phyloP scores from a whole-genome alignment of 768 basidiomycete genomes.

The Strobilomyces dryophilus region DNA sequence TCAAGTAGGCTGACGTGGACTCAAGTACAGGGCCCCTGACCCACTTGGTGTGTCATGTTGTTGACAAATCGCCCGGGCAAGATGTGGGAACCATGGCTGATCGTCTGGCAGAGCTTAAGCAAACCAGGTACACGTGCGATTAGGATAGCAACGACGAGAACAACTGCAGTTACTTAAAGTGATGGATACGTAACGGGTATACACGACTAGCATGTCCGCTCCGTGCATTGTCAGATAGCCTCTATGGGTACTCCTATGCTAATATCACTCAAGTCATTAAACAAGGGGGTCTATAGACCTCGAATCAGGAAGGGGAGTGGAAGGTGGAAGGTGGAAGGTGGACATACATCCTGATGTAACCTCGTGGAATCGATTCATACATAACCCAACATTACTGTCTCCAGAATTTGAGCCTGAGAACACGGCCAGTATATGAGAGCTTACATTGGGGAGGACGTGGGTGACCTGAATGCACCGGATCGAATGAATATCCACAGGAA shows the following conservation, averaged over 20 bases:
- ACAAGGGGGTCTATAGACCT: neutral
- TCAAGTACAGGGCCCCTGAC: no score
- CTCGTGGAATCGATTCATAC: neutral
- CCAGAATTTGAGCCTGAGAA: neutral
- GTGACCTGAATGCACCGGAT: neutral
- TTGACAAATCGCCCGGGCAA: no score
- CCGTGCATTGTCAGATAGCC: neutral
- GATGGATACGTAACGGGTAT: slow-evolving; percentile 3
- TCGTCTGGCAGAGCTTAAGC: neutral
- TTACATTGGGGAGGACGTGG: slow-evolving; percentile 6
- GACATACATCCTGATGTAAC: slow-evolving; percentile 3
- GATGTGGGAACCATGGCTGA: no score
- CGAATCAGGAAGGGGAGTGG: neutral
- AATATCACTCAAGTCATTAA: neutral
- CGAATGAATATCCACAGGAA: neutral
- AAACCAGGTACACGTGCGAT: neutral
- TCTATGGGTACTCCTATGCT: neutral
- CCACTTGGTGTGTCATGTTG: no score
- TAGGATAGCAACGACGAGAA: neutral
- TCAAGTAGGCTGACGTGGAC: slow-evolving; percentile 2
- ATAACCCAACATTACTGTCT: neutral
- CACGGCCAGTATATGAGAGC: neutral
- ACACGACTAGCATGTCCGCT: neutral
- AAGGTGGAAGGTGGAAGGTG: neutral
- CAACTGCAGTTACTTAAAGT: neutral